Base-by-base conservation (phyloP, 2,329 filamentous ascomycete genomes). In the Aspergillus persii region DNA sequence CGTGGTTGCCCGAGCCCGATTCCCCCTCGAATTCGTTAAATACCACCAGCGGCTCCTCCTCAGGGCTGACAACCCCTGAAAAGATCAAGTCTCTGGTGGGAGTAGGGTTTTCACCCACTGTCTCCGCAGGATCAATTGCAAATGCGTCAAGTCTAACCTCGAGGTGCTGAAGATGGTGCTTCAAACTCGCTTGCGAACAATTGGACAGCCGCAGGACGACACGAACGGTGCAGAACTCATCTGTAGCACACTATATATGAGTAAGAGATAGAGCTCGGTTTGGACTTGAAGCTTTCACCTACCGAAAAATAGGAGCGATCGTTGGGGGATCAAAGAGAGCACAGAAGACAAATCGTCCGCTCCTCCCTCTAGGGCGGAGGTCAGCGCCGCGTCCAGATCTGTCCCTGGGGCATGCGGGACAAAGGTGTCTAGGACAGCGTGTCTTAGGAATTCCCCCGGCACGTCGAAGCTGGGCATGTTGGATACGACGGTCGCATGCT, bases 271-370 rank as follows among this genome's bases (percentile, higher is more conserved):
- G 69, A 63, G 61, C 63, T 57, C 59, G 52, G 55, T 52, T 31
- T 54, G 53, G 48, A 36, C 27, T 29, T 6, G 18, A 57, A 41
- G 50, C 47, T 26, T 48, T 11, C 44, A 55, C 73, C 50, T 72
- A 79, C 83, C 83, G 63, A 84, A 83, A 30, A 85, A 80, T 12
- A 86, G 69, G 18, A 82, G 71, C 31, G 79, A 76, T 61, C 83
- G 77, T 63, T 84, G 81, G 23, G 76, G 71, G 53, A 84, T 76
- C 50, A 77, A 79, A 2, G 81, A 78, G 23, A 84, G 68, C 30
- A 80, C 75, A 3, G 77, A 78, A 7, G 74, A 70, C 33, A 74
- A 67, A 54, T 79, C 76, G 46, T 79, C 80, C 50, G 78, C 74
- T 54, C 74, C 71, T 8, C 69, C 69, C 61, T 81, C 80, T 50